Conservation (phyloP, 1,139 yeast species). For the Taphrina deformans region DNA sequence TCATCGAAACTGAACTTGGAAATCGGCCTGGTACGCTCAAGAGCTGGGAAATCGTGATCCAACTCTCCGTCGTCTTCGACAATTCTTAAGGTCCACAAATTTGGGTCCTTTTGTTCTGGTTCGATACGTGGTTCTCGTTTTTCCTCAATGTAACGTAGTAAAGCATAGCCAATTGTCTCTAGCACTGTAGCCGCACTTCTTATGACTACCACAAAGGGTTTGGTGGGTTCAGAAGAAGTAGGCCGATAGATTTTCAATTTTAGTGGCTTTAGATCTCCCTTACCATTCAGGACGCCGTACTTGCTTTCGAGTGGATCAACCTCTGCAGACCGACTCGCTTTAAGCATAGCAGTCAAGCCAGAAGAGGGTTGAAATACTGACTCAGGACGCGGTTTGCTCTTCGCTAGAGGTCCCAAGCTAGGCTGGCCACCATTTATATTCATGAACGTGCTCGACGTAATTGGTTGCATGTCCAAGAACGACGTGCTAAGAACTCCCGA, state of each 20-base stretch:
- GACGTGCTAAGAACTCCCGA: not conserved
- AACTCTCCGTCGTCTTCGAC: slow-evolving; percentile 54
- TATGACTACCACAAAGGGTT: slow-evolving; percentile 47
- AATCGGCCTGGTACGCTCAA: slow-evolving; percentile 49
- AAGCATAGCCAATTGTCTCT: slow-evolving; percentile 50
- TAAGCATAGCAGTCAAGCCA: slow-evolving; percentile 37
- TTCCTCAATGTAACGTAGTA: slow-evolving; percentile 45
- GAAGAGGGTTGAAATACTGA: slow-evolving; percentile 29
- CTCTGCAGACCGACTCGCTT: slow-evolving; percentile 36
- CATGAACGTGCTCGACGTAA: not conserved
- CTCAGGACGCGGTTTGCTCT: slow-evolving; percentile 17
- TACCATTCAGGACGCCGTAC: slow-evolving; percentile 49
- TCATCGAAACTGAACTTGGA: slow-evolving; percentile 51
- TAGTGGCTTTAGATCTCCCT: slow-evolving; percentile 46
- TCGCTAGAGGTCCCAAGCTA: not conserved
- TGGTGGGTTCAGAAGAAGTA: slow-evolving; percentile 43
- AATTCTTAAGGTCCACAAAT: slow-evolving; percentile 49
- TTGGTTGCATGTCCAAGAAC: not conserved
- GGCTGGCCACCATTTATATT: not conserved
- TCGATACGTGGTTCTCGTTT: slow-evolving; percentile 44
- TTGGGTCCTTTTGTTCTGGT: slow-evolving; percentile 45
- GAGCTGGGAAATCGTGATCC: slow-evolving; percentile 53
- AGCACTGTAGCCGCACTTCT: slow-evolving; percentile 48
- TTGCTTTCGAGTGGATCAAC: slow-evolving; percentile 49
- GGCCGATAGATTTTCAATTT: slow-evolving; percentile 48